These are phyloP conservation scores for Melaleuca alternifolia DNA, from an alignment of 345 rosid genomes.

Conservation along the genomic window DNA sequence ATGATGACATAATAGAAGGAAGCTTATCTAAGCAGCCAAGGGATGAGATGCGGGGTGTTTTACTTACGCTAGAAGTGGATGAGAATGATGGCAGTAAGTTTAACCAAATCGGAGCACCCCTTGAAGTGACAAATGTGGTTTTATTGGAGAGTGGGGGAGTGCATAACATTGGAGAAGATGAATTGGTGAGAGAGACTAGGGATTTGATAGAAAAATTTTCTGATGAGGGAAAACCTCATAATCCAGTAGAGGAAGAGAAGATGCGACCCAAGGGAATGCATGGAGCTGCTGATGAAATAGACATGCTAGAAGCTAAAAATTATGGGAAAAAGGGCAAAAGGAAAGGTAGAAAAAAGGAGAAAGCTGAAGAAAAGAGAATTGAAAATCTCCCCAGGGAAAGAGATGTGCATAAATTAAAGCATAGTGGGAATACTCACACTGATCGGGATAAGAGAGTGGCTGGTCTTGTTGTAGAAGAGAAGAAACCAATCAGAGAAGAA, in stretches of 20 bases:
- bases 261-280: not conserved
- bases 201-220: slow-evolving; percentile 30
- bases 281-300: not conserved
- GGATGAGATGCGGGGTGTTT: not conserved
- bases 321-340: not conserved
- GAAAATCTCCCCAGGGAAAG: not conserved
- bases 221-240: slow-evolving; percentile 18
- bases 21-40: not conserved
- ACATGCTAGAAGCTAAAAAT: not conserved
- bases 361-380: not conserved
- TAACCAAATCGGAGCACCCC: not conserved
- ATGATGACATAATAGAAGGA: not conserved
- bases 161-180: slow-evolving; percentile 5
- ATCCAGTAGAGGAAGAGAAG: not conserved
- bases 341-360: not conserved
- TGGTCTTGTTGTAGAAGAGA: not conserved
- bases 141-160: not conserved
- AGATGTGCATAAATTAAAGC: not conserved
- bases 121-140: not conserved
- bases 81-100: not conserved
- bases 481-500: not conserved
- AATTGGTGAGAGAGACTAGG: slow-evolving; percentile 25
- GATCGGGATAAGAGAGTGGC: not conserved
- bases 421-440: not conserved
- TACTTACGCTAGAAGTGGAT: slow-evolving; percentile 9